phyloP scores from a whole-genome alignment of 805 yeast species.

The Candida ponderosae region DNA sequence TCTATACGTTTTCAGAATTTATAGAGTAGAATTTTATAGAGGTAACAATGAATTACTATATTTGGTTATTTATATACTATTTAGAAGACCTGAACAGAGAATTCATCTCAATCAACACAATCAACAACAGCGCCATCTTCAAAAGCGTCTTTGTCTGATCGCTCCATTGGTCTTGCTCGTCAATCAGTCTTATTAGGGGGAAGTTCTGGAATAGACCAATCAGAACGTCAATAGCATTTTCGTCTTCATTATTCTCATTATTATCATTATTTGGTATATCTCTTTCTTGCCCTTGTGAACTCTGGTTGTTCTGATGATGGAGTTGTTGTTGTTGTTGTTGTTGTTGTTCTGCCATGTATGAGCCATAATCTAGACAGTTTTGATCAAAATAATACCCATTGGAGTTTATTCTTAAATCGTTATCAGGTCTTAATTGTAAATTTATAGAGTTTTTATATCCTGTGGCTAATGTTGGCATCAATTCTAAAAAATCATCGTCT shows the following conservation, averaged over 20 bases:
- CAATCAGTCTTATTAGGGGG: slow-evolving; percentile 4
- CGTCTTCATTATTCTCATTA: not conserved
- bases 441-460: slow-evolving; percentile 18
- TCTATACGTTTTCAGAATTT: too few relatives aligned
- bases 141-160: not conserved
- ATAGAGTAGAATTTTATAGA: too few relatives aligned
- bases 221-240: not conserved
- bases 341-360: slow-evolving; percentile 3
- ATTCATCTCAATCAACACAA: not conserved
- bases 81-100: not conserved
- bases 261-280: not conserved
- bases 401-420: slow-evolving; percentile 18
- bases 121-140: not conserved
- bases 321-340: slow-evolving; percentile 3
- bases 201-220: slow-evolving; percentile 7
- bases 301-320: slow-evolving; percentile 3
- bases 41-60: too few relatives aligned
- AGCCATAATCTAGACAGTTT: not conserved
- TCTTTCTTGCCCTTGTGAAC: slow-evolving; percentile 1
- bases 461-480: slow-evolving; percentile 21
- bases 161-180: not conserved
- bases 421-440: slow-evolving; percentile 7
- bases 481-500: slow-evolving; percentile 12
- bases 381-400: slow-evolving; percentile 14
- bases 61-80: too few relatives aligned